phyloP scores from a whole-genome alignment of 2,329 filamentous ascomycete genomes.

The Cercospora sesami region DNA sequence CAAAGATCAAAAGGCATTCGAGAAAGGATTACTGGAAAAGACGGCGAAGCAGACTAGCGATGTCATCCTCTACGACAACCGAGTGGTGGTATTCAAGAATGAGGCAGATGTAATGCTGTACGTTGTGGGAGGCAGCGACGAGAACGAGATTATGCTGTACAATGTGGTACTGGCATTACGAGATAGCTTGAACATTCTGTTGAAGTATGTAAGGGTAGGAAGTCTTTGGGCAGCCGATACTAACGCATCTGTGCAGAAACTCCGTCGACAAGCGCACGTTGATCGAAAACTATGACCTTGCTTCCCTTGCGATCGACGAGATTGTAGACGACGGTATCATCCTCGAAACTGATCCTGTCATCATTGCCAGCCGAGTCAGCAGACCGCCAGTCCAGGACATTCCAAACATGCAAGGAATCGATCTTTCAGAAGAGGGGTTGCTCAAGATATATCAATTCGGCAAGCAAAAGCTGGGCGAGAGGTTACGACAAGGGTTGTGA shows the following conservation, averaged over 20 bases:
- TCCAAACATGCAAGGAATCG: constrained; percentile 84
- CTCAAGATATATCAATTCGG: constrained; percentile 93
- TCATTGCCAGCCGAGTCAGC: constrained; percentile 89
- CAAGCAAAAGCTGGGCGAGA: constrained; percentile 86
- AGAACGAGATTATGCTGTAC: constrained; percentile 97
- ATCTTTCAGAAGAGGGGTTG: constrained; percentile 92
- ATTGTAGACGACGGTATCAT: constrained; percentile 95
- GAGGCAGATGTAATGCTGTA: constrained; percentile 97
- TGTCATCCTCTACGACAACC: constrained; percentile 96
- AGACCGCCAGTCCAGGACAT: constrained; percentile 88
- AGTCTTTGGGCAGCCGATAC: neutral
- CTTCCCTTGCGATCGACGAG: constrained; percentile 91
- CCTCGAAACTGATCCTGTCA: constrained; percentile 92
- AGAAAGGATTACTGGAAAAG: constrained; percentile 93
- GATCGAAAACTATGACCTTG: constrained; percentile 97
- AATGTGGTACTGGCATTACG: constrained; percentile 85
- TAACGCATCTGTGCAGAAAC: constrained; percentile 60
- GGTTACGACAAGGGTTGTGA: constrained; percentile 78
- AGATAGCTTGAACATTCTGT: constrained; percentile 83
- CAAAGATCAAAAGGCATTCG: constrained; percentile 94
- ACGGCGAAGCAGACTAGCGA: constrained; percentile 93
- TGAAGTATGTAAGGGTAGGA: constrained; percentile 65
- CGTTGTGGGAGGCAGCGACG: constrained; percentile 83
- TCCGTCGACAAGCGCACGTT: constrained; percentile 96
- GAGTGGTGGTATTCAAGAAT: constrained; percentile 95